A percentile compares a stretch with the other conserved stretches of the same genome.
Evolutionary conservation across 441 rosid genomes (phyloP).

Genomic region (Syzygium malaccense): DNA sequence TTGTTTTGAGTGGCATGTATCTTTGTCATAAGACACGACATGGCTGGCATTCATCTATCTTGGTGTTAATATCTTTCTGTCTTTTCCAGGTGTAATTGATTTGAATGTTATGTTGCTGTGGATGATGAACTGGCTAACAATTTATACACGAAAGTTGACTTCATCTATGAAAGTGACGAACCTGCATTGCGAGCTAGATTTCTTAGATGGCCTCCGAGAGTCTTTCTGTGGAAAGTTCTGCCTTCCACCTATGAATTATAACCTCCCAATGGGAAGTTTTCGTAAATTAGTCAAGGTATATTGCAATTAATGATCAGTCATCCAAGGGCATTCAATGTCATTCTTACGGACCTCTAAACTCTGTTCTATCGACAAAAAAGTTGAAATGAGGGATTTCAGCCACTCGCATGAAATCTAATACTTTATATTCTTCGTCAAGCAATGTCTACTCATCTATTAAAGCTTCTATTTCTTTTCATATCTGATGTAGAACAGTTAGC

Average conservation of each 20-base stretch:
- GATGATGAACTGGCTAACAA: conserved; percentile 72
- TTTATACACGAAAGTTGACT: conserved; percentile 64
- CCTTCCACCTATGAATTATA: conserved; percentile 15
- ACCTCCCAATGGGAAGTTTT: neutral
- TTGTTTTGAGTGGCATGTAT: neutral
- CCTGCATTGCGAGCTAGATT: conserved; percentile 92
- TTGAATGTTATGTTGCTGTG: conserved; percentile 77
- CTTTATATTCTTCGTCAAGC: neutral
- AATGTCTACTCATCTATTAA: neutral
- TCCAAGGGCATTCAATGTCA: neutral
- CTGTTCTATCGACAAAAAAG: neutral
- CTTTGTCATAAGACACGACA: neutral
- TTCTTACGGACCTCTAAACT: neutral
- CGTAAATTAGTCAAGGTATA: neutral
- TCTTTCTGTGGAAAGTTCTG: conserved; percentile 61
- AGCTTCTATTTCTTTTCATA: neutral
- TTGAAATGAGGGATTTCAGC: neutral
- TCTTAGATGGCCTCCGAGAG: conserved; percentile 63
- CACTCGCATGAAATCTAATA: neutral
- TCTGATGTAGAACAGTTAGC: no score
- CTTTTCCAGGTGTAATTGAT: conserved; percentile 62
- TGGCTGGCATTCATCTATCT: neutral
- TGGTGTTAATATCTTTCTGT: neutral
- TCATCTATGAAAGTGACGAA: conserved; percentile 54
- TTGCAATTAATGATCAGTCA: neutral